Percentiles rank a stretch among this genome's conserved stretches.
Evolutionary conservation across 805 yeast genomes (phyloP).

Genomic region (Candida wancherniae): DNA sequence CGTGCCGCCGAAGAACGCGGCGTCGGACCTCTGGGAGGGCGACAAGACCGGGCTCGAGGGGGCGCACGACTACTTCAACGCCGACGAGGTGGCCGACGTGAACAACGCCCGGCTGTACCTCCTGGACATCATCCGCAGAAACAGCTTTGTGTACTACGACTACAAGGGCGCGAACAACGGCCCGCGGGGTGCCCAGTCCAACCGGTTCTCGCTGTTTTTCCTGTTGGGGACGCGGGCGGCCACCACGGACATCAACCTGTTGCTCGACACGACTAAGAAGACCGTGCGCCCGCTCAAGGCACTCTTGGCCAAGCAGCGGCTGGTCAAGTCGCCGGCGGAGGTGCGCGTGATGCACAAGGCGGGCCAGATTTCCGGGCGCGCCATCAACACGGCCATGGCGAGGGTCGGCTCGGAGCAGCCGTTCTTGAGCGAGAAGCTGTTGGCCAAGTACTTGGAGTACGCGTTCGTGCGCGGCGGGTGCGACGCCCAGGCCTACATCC

Average conservation of each 20-base stretch:
- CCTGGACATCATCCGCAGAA: conserved; percentile 42
- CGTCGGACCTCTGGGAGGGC: conserved; percentile 93
- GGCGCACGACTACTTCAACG: conserved; percentile 78
- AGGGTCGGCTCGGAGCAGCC: conserved; percentile 39
- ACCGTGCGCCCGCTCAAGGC: conserved; percentile 40
- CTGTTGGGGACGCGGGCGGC: conserved; percentile 6
- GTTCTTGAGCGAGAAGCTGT: conserved; percentile 67
- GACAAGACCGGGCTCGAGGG: conserved; percentile 82
- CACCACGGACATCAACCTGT: conserved; percentile 16
- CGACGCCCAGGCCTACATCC: conserved; percentile 83
- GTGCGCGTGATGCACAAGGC: conserved; percentile 76
- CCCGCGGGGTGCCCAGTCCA: conserved; percentile 3
- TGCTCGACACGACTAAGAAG: conserved; percentile 28
- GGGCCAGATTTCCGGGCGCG: conserved; percentile 75
- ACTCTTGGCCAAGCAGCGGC: conserved; percentile 48
- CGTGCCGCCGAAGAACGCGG: conserved; percentile 77
- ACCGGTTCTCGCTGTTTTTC: conserved; percentile 19
- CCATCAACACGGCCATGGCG: conserved; percentile 78
- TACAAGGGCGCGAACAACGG: conserved; percentile 16
- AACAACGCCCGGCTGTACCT: conserved; percentile 42
- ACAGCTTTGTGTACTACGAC: conserved; percentile 56
- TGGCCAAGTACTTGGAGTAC: conserved; percentile 78
- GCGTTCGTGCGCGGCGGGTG: conserved; percentile 84
- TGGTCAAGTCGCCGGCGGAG: conserved; percentile 73
- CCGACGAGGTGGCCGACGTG: conserved; percentile 64